Evolutionary conservation across 176 grass and related monocot species (phyloP), one percentile per base, ranked within the genome.

Genomic region (Oryza punctata): DNA sequence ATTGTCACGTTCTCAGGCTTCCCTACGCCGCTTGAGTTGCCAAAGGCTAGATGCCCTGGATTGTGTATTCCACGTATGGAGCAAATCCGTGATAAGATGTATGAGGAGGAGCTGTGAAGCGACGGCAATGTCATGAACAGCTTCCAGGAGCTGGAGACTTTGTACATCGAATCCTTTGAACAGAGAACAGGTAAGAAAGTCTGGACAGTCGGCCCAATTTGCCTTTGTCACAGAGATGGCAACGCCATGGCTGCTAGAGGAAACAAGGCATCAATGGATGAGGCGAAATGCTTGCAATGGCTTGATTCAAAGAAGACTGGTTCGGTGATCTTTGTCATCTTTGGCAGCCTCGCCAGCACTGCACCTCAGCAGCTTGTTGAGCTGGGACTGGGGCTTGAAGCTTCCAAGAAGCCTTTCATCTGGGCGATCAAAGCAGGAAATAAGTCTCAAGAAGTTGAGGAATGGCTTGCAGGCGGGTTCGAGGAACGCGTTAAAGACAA

Each of bases 291-390:
- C 69, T 41, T 92, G 74, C 52, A 25, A 12, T 97, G 90, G 94
- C 83, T 97, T 29, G 86, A 89, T 82, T 47, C 76, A 0, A 90
- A 49, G 83, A 73, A 85, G 68, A 73, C 81, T 29, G 65, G 67
- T 12, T 94, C 91, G 1, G 94, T 94, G 15, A 80, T 90, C 75
- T 94, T 92, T 67, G 92, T 90, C 7, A 88, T 92, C 37, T 97
- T 97, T 33, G 94, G 92, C 8, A 97, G 92, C 81, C 73, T 97
- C 5, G 57, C 77, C 23, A 46, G 69, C 29, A 88, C 84, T 1
- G 23, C 75, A 46, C 71, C 89, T 52, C 14, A 67, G 28, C 94
- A 97, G 70, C 82, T 97, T 25, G 44, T 86, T 52, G 94, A 97
- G 75, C 87, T 97, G 12, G 89, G 90, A 24, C 63, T 88, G 60